A percentile compares a stretch with the other conserved stretches of the same genome.
Conservation (phyloP, 2,329 filamentous ascomycete species). For the Apiospora marii region DNA sequence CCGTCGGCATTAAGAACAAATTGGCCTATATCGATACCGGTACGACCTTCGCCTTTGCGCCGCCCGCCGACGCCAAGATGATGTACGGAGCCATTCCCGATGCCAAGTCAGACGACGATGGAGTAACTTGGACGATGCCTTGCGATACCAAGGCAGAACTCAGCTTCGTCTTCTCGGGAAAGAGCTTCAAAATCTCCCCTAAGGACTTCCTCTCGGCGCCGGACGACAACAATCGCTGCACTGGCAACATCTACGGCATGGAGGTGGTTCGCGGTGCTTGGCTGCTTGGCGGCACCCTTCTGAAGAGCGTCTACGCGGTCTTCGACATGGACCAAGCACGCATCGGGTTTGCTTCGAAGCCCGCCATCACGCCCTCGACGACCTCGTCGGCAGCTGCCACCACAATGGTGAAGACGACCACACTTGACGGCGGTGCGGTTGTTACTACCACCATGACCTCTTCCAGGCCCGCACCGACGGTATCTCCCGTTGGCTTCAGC, state of each 20-base stretch:
- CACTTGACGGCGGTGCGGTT: conserved; percentile 18
- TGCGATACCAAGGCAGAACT: conserved; percentile 71
- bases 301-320: conserved; percentile 89
- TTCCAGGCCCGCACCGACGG: neutral
- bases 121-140: conserved; percentile 73
- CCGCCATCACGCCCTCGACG: neutral
- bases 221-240: conserved; percentile 57
- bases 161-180: conserved; percentile 72
- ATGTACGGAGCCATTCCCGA: conserved; percentile 74
- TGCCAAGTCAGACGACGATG: conserved; percentile 61
- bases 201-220: conserved; percentile 73
- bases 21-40: conserved; percentile 84
- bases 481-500: neutral
- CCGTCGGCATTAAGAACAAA: conserved; percentile 61
- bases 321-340: conserved; percentile 77
- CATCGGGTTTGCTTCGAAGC: conserved; percentile 57
- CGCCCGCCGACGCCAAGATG: conserved; percentile 68
- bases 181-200: conserved; percentile 70
- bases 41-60: conserved; percentile 80
- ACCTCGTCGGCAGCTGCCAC: neutral
- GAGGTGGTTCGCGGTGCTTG: conserved; percentile 72
- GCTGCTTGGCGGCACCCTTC: conserved; percentile 85
- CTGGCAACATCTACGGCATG: conserved; percentile 78
- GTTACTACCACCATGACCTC: conserved; percentile 16
- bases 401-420: neutral